Evolutionary conservation across 108 stramenopile species (phyloP), one percentile per base, ranked within the genome.

Genomic region (Cyclotella choctawhatcheeana): DNA sequence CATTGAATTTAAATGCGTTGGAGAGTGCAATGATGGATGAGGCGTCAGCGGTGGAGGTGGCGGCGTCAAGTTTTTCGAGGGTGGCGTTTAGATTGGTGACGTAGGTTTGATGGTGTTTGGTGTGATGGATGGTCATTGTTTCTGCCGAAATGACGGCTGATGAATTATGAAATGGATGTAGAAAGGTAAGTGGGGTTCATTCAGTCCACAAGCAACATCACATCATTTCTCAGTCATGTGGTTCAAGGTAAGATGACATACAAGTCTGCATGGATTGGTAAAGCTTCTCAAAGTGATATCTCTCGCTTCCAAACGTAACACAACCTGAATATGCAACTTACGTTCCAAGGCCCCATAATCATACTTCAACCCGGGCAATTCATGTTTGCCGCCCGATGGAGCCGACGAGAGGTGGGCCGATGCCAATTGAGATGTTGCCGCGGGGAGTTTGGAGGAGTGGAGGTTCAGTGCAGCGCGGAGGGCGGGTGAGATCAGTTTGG

Each of bases 1-100:
- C 99, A 77, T 99, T 99, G 90, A 99, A 99, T 68, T 96, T 96
- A 55, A 98, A 74, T 16, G 97, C 97, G 31, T 82, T 85, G 52
- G 93, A 88, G 18, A 94, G 68, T 22, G 74, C 77, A 56, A 97
- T 88, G 37, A 93, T 82, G 18, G 66, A 79, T 25, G 88, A 88
- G 25, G 93, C 90, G 77, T 97, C 91, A 1, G 90, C 91, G 34
- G 83, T 54, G 2, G 78, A 67, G 29, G 87, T 73, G 62, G 96
- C 93, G 16, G 82, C 77, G 60, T 95, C 93, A 12, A 95, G 79
- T 82, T 96, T 95, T 73, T 96, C 96, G 40, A 95, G 67, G 21
- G 95, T 65, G 21, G 79, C 89, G 59, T 97, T 97, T 27, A 98
- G 71, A 84, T 97, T 97, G 52, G 88, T 94, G 22, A 98, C 96